Percentiles rank a stretch among this genome's conserved stretches.
Conservation (phyloP, 139 green algal genomes). For the Tetradesmus lagerheimii region DNA sequence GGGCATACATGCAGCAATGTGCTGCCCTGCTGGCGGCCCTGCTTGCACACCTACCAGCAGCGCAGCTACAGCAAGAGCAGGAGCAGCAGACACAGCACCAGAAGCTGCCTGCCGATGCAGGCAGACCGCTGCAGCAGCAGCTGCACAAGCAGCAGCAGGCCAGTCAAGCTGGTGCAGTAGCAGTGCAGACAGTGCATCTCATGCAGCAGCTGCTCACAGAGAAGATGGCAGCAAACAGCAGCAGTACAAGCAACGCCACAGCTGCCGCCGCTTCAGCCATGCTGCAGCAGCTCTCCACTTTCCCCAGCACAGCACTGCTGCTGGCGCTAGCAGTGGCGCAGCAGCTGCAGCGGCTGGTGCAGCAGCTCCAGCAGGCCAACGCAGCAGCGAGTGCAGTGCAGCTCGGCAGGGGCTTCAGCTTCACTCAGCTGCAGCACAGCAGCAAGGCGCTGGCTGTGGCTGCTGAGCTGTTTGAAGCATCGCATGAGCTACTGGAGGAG, state of each 20-base stretch:
- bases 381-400: background rate
- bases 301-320: constrained; percentile 21
- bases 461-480: constrained; percentile 6
- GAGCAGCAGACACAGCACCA: background rate
- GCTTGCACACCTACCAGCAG: background rate
- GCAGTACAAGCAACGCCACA: background rate
- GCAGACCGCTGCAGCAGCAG: background rate
- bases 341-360: constrained; percentile 18
- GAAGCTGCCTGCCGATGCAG: background rate
- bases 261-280: background rate
- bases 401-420: background rate
- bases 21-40: background rate
- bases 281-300: constrained; percentile 31
- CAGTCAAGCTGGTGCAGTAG: background rate
- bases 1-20: constrained; percentile 22
- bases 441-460: background rate
- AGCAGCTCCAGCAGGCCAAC: constrained; percentile 6
- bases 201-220: constrained; percentile 33
- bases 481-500: background rate
- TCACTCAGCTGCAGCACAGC: background rate
- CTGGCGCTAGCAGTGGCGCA: background rate
- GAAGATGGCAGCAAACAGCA: background rate
- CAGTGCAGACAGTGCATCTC: background rate
- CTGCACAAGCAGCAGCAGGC: background rate
- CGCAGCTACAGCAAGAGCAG: background rate